Evolutionary conservation across 345 rosid genomes (phyloP).

Genomic region (Sonneratia alba): DNA sequence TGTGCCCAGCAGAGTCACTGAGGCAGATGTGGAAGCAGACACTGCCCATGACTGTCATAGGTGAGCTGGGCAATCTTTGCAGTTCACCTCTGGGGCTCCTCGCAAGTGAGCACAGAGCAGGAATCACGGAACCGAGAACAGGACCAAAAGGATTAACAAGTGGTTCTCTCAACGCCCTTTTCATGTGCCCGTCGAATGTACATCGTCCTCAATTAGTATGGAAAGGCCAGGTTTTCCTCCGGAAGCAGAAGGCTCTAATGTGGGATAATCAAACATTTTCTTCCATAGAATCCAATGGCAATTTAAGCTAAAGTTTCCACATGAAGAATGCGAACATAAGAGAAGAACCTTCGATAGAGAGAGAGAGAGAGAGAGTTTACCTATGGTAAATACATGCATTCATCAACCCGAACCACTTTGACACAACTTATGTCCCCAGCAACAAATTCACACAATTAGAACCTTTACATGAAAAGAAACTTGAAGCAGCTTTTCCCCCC

Average conservation of each 20-base stretch:
- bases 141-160: background rate
- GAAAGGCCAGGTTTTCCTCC: no score
- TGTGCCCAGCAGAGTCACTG: constrained; percentile 80
- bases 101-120: background rate
- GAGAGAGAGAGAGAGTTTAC: background rate
- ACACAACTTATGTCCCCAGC: background rate
- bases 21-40: constrained; percentile 92
- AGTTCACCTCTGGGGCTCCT: constrained; percentile 10
- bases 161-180: no score
- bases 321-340: background rate
- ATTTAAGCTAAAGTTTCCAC: background rate
- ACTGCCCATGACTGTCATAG: constrained; percentile 13
- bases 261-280: no score
- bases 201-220: no score
- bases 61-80: constrained; percentile 22
- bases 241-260: no score
- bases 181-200: no score
- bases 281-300: background rate
- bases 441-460: background rate
- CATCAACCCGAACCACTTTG: background rate
- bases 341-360: background rate
- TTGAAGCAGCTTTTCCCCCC: no score
- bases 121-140: background rate
- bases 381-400: background rate
- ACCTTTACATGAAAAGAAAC: background rate